phyloP scores from a whole-genome alignment of 2,329 filamentous ascomycete species.

The Cladosporium sp. region DNA sequence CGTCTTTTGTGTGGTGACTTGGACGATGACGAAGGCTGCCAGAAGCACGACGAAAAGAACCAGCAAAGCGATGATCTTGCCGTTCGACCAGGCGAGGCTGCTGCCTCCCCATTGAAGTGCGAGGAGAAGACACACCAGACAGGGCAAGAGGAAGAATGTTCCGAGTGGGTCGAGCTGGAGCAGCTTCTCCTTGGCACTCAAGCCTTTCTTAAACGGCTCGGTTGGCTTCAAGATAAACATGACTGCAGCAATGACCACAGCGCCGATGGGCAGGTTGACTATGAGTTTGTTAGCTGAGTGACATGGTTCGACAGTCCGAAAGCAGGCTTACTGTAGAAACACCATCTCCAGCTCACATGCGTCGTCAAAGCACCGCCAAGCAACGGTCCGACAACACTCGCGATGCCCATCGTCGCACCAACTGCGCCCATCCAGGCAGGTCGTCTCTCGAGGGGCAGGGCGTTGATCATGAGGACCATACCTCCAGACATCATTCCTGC shows the following conservation, averaged over 20 bases:
- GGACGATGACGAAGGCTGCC: constrained; percentile 40
- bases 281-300: neutral
- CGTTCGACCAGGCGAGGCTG: constrained; percentile 38
- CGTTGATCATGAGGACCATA: constrained; percentile 42
- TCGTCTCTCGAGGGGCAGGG: constrained; percentile 37
- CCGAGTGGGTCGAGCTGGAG: constrained; percentile 45
- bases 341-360: constrained; percentile 38
- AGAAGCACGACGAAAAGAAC: constrained; percentile 40
- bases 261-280: constrained; percentile 47
- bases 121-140: constrained; percentile 42
- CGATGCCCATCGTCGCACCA: constrained; percentile 35
- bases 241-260: constrained; percentile 37
- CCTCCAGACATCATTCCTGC: constrained; percentile 34
- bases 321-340: constrained; percentile 16
- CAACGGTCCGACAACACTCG: constrained; percentile 41
- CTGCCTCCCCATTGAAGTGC: constrained; percentile 48
- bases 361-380: constrained; percentile 43
- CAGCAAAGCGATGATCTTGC: constrained; percentile 43
- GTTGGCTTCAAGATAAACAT: constrained; percentile 35
- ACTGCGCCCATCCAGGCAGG: constrained; percentile 36
- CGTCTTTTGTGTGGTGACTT: constrained; percentile 38
- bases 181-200: constrained; percentile 34
- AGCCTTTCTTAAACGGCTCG: constrained; percentile 16
- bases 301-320: neutral
- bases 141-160: constrained; percentile 36